Conservation (phyloP, 192 early-diverging fungal species). For the Entomortierella beljakovae region DNA sequence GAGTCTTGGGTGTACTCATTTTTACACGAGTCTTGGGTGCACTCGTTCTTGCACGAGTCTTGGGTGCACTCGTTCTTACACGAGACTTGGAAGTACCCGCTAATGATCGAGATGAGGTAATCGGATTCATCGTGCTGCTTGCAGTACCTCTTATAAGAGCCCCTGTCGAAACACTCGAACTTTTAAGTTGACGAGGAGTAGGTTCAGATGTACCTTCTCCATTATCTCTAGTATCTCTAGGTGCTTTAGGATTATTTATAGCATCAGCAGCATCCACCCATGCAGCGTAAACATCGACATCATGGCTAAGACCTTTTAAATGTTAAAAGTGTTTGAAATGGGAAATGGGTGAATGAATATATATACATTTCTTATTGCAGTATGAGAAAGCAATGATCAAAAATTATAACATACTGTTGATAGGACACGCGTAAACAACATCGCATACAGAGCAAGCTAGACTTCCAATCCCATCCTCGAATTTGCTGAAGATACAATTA, state of each 20-base stretch:
- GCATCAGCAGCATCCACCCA: slow-evolving; percentile 91
- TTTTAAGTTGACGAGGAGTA: too few relatives aligned
- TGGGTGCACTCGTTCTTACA: too few relatives aligned
- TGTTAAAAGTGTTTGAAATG: background rate
- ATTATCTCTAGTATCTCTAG: too few relatives aligned
- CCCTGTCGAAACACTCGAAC: too few relatives aligned
- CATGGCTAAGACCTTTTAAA: slow-evolving; percentile 71
- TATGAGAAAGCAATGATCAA: background rate
- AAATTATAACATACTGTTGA: slow-evolving; percentile 63
- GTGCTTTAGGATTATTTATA: background rate
- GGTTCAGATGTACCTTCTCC: too few relatives aligned
- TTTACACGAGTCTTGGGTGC: too few relatives aligned
- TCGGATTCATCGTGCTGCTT: too few relatives aligned
- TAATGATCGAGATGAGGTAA: too few relatives aligned
- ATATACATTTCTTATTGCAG: background rate
- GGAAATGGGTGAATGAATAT: background rate
- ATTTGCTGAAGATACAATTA: slow-evolving; percentile 57
- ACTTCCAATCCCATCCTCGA: slow-evolving; percentile 70
- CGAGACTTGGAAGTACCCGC: too few relatives aligned
- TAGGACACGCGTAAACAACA: slow-evolving; percentile 72
- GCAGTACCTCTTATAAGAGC: too few relatives aligned
- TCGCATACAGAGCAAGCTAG: slow-evolving; percentile 80
- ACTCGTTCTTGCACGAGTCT: too few relatives aligned
- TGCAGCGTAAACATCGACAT: slow-evolving; percentile 90
- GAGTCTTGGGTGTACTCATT: too few relatives aligned